Evolutionary conservation across 1,284 basidiomycete species (phyloP), one percentile per base, ranked within the genome.

Genomic region (Mycosarcoma maydis): DNA sequence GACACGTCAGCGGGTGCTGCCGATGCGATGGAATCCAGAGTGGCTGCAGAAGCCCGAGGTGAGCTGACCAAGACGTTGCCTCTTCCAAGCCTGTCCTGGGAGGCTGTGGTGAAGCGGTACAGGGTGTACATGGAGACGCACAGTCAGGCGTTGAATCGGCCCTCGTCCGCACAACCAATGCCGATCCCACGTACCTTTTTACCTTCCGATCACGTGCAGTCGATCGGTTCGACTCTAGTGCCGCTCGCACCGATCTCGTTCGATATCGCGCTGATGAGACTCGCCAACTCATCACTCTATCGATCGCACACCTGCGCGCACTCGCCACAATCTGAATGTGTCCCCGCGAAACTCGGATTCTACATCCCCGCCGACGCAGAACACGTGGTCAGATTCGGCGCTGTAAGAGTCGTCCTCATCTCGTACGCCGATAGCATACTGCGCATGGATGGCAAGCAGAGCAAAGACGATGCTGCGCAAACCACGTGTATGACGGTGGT

Each of bases 121-220:
- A 19, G 13, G 6, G 8, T 9, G 1, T 37, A 49, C 24, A 9
- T 23, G 11, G 42, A 66, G 30, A 39, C n/a, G 2, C 51, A 66
- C 44, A 32, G 56, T 1, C 62, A 66, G 17, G 62, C 55, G 0
- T 33, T 66, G 1, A 46, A 46, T 0, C 54, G 55, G 1, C 19
- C 41, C 5, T 16, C 33, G n/a, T n/a, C 3, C 16, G 2, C 20
- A 17, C 20, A 7, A 23, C 23, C 6, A 13, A 20, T 3, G 16
- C 9, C 3, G n/a, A 14, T 60, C 0, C 50, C 57, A 5, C 1
- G 14, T 0, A 17, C 20, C 2, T 60, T 60, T 22, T 32, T 60
- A 14, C 57, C 57, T 14, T 32, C 49, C 0, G 16, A 13, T 2
- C 0, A 17, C 14, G 14, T n/a, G 7, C 17, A 9, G 1, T 27